phyloP scores from a whole-genome alignment of 2,329 filamentous ascomycete species.

The Ophiostoma himal-ulmi region DNA sequence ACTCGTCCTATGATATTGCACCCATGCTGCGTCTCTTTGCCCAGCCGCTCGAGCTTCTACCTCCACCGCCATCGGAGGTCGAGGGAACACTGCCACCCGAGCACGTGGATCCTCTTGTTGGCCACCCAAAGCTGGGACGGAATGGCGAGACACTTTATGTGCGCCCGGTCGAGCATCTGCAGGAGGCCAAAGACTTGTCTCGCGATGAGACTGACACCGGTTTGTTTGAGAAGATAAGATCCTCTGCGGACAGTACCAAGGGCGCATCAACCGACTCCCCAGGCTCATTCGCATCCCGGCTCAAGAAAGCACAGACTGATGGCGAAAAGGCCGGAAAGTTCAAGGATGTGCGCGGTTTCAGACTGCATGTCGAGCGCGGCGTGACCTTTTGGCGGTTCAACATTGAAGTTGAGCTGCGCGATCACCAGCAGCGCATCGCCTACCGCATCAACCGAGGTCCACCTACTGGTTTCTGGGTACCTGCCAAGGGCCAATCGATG shows the following conservation, averaged over 20 bases:
- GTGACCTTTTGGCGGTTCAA: slow-evolving; percentile 98
- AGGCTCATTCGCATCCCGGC: slow-evolving; percentile 49
- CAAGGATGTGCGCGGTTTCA: slow-evolving; percentile 74
- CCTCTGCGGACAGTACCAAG: slow-evolving; percentile 41
- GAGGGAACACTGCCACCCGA: slow-evolving; percentile 63
- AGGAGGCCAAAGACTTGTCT: slow-evolving; percentile 73
- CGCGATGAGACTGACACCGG: slow-evolving; percentile 73
- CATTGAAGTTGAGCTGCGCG: slow-evolving; percentile 78
- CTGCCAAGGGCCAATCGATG: slow-evolving; percentile 77
- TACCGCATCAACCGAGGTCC: slow-evolving; percentile 94
- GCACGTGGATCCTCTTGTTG: slow-evolving; percentile 83
- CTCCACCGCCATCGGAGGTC: slow-evolving; percentile 67
- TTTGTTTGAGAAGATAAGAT: slow-evolving; percentile 66
- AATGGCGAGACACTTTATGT: slow-evolving; percentile 84
- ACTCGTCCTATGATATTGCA: slow-evolving; percentile 73
- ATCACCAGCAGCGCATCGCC: slow-evolving; percentile 75
- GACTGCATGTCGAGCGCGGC: slow-evolving; percentile 77
- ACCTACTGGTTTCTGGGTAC: slow-evolving; percentile 89
- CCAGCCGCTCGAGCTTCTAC: slow-evolving; percentile 76
- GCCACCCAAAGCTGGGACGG: slow-evolving; percentile 77
- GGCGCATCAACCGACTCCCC: slow-evolving; percentile 45
- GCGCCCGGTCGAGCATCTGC: slow-evolving; percentile 78
- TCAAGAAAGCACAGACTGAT: slow-evolving; percentile 53
- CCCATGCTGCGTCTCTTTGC: slow-evolving; percentile 80
- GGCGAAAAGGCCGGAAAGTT: slow-evolving; percentile 77